Base-by-base conservation (phyloP, 768 basidiomycete species). In the Xerocomellus amylosporus region DNA sequence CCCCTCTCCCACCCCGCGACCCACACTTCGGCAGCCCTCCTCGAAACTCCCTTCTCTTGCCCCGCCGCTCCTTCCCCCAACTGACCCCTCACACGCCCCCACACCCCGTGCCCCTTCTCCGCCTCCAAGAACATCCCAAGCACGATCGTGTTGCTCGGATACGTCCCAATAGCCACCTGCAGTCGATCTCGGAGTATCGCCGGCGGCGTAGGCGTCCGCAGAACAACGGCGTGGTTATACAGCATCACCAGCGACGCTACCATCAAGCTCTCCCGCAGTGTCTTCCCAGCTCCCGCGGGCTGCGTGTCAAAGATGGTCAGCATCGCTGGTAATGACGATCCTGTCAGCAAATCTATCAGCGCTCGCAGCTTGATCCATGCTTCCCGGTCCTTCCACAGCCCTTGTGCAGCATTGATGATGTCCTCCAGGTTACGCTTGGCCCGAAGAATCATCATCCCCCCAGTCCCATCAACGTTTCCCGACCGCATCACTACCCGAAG, bases 1-100 rank as follows among this genome's bases (percentile, higher is more conserved):
- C 85, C 83, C 63, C 74, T 79, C 68, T 89, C 86, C 89, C 88
- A 90, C n/a, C 85, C 79, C 10, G 84, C 82, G 2, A 89, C 74
- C 90, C 90, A 93, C 1, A 90, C 81, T 60, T 93, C 88, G 57
- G 81, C 76, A 4, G 81, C 71, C 51, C 86, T 73, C 64, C 87
- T 74, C 38, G 76, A 69, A 14, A 91, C 73, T 51, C 76, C 78
- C 67, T 87, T 90, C 53, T 77, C 74, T 50, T 68, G 72, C 9
- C 66, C 30, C 9, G 30, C 61, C n/a, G 55, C 53, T 7, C 53
- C 64, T 49, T 82, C 82, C 1, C 85, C 82, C 33, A 88, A 61
- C 48, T 82, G 75, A 15, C 73, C 68, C 54, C 86, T 72, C 31
- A 91, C 81, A 24, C 81, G 77, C 7, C 89, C 90, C 90, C 90